Evolutionary conservation across 495 filamentous ascomycete species (phyloP).

Genomic region (Talaromyces trachyspermus): DNA sequence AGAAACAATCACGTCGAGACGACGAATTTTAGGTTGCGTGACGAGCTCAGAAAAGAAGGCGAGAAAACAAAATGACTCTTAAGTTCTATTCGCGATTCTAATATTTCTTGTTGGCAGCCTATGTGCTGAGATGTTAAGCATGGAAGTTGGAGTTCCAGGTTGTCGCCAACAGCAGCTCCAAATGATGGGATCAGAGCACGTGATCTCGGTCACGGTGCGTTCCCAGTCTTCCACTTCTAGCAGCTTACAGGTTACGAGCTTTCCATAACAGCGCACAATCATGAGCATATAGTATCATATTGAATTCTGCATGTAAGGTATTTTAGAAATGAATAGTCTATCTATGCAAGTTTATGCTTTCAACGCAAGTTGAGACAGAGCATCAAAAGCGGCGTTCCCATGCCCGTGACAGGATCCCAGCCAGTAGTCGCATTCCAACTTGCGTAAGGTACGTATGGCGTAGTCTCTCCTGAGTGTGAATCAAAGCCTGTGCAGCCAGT

Average conservation of each 20-base stretch:
- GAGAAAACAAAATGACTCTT: too few relatives aligned
- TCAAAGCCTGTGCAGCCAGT: constrained; percentile 41
- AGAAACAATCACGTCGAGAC: not conserved
- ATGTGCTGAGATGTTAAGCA: not conserved
- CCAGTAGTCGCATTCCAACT: constrained; percentile 53
- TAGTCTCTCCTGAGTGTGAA: constrained; percentile 11
- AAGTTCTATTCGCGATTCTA: too few relatives aligned
- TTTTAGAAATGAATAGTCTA: not conserved
- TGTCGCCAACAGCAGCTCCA: constrained; percentile 2
- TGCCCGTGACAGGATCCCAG: constrained; percentile 38
- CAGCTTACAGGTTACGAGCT: too few relatives aligned
- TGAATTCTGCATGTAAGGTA: not conserved
- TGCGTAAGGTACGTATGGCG: constrained; percentile 40
- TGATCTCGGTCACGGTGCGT: too few relatives aligned
- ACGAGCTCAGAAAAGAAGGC: too few relatives aligned
- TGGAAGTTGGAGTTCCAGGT: too few relatives aligned
- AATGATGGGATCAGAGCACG: not conserved
- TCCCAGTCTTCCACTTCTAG: too few relatives aligned
- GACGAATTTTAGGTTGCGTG: too few relatives aligned
- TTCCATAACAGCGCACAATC: too few relatives aligned
- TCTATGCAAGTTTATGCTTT: not conserved
- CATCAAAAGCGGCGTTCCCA: constrained; percentile 24
- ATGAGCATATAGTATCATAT: not conserved
- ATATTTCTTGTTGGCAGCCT: too few relatives aligned
- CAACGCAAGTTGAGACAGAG: constrained; percentile 16